Percentiles rank a stretch among this genome's conserved stretches.
These are phyloP conservation scores for Rhodotorula taiwanensis DNA, from an alignment of 768 basidiomycete genomes.

Conservation along the genomic window DNA sequence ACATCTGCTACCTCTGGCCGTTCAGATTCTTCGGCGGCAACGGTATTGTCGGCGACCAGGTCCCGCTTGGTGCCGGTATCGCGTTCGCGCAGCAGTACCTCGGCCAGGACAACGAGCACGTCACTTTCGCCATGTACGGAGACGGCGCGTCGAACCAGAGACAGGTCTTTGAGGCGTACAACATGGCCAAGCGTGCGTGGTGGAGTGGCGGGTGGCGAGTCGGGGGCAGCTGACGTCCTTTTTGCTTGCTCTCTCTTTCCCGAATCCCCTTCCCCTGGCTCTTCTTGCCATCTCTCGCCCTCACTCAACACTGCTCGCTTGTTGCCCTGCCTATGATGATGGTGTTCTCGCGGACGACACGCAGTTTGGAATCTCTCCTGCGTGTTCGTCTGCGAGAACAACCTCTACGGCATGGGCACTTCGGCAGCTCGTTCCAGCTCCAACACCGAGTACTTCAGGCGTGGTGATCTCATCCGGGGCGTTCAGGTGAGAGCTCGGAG, in stretches of 20 bases:
- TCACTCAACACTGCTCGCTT: too few species aligned
- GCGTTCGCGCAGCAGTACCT: constrained; percentile 89
- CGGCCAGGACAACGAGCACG: constrained; percentile 47
- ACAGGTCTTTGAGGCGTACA: constrained; percentile 96
- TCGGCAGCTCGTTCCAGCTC: constrained; percentile 85
- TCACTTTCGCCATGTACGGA: constrained; percentile 91
- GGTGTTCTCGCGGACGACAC: too few species aligned
- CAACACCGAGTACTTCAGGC: constrained; percentile 92
- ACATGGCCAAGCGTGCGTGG: constrained; percentile 68
- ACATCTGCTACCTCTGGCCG: too few species aligned
- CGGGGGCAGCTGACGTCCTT: too few species aligned
- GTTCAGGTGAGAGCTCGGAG: too few species aligned
- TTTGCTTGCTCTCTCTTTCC: too few species aligned
- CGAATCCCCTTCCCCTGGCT: too few species aligned
- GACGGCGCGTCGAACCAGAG: constrained; percentile 98
- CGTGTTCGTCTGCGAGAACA: constrained; percentile 90
- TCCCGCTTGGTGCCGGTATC: constrained; percentile 88
- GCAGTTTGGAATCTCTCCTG: constrained; percentile 75
- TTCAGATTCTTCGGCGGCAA: constrained; percentile 97
- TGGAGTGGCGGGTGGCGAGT: too few species aligned
- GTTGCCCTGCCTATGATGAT: too few species aligned
- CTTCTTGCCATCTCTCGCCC: too few species aligned
- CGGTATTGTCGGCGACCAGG: constrained; percentile 98
- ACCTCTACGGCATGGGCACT: constrained; percentile 88
- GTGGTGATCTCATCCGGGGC: constrained; percentile 95